These are phyloP conservation scores for Phytophthora idaei DNA, from an alignment of 352 stramenopile species.

Conservation along the genomic window DNA sequence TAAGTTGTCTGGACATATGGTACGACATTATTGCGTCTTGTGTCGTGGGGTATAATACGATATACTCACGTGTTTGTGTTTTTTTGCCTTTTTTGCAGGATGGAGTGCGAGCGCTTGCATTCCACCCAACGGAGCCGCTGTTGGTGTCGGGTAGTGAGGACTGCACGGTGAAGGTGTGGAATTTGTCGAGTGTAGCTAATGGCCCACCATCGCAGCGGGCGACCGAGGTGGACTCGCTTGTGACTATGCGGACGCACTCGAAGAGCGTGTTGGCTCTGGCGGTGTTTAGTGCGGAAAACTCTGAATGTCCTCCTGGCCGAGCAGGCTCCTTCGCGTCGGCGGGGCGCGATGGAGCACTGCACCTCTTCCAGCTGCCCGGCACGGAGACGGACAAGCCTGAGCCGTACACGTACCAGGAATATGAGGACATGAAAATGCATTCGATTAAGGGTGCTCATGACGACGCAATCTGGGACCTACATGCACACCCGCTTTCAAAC, in stretches of 20 bases:
- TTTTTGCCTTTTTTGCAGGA: conserved; percentile 46
- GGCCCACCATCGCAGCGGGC: conserved; percentile 72
- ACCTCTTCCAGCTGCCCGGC: conserved; percentile 64
- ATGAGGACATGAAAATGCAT: conserved; percentile 73
- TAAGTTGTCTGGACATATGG: conserved; percentile 85
- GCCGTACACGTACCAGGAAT: conserved; percentile 74
- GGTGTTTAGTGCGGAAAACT: conserved; percentile 80
- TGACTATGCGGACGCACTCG: conserved; percentile 77
- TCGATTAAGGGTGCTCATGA: conserved; percentile 78
- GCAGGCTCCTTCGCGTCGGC: conserved; percentile 71
- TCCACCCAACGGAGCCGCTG: conserved; percentile 83
- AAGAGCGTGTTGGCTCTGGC: conserved; percentile 78
- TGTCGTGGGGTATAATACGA: conserved; percentile 1
- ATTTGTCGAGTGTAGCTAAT: conserved; percentile 60
- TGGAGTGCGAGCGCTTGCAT: conserved; percentile 74
- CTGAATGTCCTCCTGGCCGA: conserved; percentile 51
- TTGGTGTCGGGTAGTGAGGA: conserved; percentile 87
- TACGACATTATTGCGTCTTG: conserved; percentile 26
- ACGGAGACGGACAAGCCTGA: conserved; percentile 71
- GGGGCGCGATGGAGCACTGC: conserved; percentile 78
- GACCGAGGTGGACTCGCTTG: conserved; percentile 76
- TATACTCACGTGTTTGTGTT: conserved; percentile 2
- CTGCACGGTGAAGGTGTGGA: conserved; percentile 87
- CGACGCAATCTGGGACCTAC: conserved; percentile 83
- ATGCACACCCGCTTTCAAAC: conserved; percentile 83